These are phyloP conservation scores for Physaria fendleri DNA, from an alignment of 345 rosid species.

Conservation along the genomic window DNA sequence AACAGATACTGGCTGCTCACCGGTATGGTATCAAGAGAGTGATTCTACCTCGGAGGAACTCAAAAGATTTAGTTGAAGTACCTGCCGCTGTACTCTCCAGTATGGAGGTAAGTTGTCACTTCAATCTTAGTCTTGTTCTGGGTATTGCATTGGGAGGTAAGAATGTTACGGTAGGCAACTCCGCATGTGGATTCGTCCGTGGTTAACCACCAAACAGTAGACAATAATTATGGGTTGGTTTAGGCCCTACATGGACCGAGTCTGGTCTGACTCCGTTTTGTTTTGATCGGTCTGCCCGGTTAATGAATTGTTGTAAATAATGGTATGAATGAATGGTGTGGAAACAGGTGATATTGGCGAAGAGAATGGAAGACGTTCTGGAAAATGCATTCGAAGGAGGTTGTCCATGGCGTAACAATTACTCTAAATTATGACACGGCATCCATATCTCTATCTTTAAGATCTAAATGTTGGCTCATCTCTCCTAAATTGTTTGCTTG, in stretches of 20 bases:
- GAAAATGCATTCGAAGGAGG: constrained; percentile 96
- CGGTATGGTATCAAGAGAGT: constrained; percentile 88
- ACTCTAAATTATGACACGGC: constrained; percentile 72
- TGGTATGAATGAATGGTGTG: constrained; percentile 8
- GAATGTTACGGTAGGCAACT: background rate
- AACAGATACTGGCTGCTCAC: constrained; percentile 94
- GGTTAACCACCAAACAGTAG: background rate
- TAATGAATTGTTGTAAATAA: background rate
- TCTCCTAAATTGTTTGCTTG: too few species aligned
- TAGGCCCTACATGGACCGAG: too few species aligned
- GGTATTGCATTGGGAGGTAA: background rate
- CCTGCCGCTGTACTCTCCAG: constrained; percentile 75
- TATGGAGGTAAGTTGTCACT: constrained; percentile 64
- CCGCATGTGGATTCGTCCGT: background rate
- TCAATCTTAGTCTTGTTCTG: background rate
- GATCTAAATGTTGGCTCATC: too few species aligned
- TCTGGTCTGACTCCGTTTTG: background rate
- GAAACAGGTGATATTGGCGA: constrained; percentile 69
- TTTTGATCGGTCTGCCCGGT: background rate
- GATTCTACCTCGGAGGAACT: constrained; percentile 87
- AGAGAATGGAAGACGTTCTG: constrained; percentile 91
- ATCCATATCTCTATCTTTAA: background rate
- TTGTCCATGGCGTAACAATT: constrained; percentile 78
- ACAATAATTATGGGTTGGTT: background rate
- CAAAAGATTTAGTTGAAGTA: constrained; percentile 93